These are phyloP conservation scores for Sporisorium sorghi DNA, from an alignment of 1,284 basidiomycete genomes.

Conservation along the genomic window DNA sequence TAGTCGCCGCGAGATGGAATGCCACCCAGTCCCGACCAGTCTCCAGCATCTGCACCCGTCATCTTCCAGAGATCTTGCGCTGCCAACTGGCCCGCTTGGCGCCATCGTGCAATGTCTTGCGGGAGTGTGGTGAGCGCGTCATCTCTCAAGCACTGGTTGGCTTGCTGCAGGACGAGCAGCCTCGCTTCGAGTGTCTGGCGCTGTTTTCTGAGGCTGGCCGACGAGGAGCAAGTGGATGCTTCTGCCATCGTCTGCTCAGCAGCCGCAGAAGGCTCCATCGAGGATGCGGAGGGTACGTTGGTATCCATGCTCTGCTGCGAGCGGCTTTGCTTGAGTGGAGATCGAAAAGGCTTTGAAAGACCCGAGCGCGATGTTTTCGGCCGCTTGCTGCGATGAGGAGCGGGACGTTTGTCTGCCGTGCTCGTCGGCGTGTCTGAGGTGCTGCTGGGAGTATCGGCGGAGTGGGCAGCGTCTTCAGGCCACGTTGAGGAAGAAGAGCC, in stretches of 20 bases:
- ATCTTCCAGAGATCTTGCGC: constrained; percentile 48
- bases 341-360: constrained; percentile 22
- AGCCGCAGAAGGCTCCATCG: neutral
- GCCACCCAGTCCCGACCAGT: constrained; percentile 23
- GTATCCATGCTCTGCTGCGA: constrained; percentile 10
- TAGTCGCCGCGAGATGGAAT: constrained; percentile 30
- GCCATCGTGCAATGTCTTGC: constrained; percentile 34
- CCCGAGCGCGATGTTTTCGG: constrained; percentile 1
- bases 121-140: constrained; percentile 26
- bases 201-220: constrained; percentile 22
- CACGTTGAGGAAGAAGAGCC: constrained; percentile 13
- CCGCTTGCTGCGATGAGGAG: constrained; percentile 3
- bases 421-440: constrained; percentile 7
- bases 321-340: constrained; percentile 25
- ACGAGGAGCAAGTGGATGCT: neutral
- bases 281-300: neutral
- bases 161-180: constrained; percentile 37
- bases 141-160: constrained; percentile 38
- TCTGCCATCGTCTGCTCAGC: neutral
- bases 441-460: constrained; percentile 15
- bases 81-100: constrained; percentile 40
- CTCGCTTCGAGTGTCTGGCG: constrained; percentile 34
- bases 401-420: constrained; percentile 1
- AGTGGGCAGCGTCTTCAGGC: neutral
- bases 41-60: constrained; percentile 37